Conservation (phyloP, 805 yeast species). For the Candida pseudoglaebosa region DNA sequence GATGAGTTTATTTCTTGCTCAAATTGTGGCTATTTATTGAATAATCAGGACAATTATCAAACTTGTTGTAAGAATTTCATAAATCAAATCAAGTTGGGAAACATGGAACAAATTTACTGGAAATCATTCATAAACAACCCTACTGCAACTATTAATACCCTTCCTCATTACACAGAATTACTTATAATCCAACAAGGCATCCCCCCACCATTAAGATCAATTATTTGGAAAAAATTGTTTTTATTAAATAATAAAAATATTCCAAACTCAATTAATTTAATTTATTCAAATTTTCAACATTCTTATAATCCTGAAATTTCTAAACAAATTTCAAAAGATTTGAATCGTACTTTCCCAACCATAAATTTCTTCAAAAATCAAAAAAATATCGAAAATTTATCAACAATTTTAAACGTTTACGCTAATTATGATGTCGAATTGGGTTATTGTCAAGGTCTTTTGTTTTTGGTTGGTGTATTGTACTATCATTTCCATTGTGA, state of each 20-base stretch:
- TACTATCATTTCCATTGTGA: slow-evolving; percentile 35
- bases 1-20: slow-evolving; percentile 33
- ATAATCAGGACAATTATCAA: slow-evolving; percentile 9
- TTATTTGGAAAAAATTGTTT: slow-evolving; percentile 42
- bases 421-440: slow-evolving; percentile 61
- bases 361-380: slow-evolving; percentile 44
- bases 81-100: slow-evolving; percentile 12
- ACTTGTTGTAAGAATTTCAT: slow-evolving; percentile 24
- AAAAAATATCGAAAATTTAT: slow-evolving; percentile 44
- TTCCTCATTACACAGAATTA: slow-evolving; percentile 46
- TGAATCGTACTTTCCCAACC: slow-evolving; percentile 57
- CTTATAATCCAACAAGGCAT: slow-evolving; percentile 42
- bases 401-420: slow-evolving; percentile 56
- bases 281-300: slow-evolving; percentile 40
- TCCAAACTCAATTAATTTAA: slow-evolving; percentile 31
- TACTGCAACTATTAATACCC: slow-evolving; percentile 39
- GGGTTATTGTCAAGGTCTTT: slow-evolving; percentile 67
- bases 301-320: slow-evolving; percentile 37
- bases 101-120: slow-evolving; percentile 41
- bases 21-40: slow-evolving; percentile 24
- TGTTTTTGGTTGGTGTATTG: slow-evolving; percentile 59
- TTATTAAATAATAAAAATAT: slow-evolving; percentile 25
- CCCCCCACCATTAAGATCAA: slow-evolving; percentile 39
- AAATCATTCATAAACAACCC: slow-evolving; percentile 41
- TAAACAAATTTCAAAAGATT: slow-evolving; percentile 51